Percentiles rank a stretch among this genome's conserved stretches.
Conservation (phyloP, 1,284 basidiomycete genomes). For the Caloboletus inedulis region DNA sequence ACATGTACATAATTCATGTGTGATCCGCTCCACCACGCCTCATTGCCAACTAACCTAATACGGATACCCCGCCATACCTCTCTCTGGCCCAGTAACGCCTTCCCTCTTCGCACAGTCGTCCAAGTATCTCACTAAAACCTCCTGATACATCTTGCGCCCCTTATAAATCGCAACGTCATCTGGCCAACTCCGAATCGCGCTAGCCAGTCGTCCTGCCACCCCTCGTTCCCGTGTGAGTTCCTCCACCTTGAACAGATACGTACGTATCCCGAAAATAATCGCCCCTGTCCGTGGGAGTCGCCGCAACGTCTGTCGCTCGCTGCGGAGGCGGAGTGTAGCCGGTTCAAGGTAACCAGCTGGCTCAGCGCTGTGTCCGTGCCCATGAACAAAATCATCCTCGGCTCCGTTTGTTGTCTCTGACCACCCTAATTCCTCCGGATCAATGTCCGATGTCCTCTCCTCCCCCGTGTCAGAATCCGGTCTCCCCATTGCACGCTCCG, state of each 20-base stretch:
- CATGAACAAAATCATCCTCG: conserved; percentile 52
- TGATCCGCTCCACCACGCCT: conserved; percentile 1
- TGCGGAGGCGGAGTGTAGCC: conserved; percentile 54
- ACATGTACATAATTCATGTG: not conserved
- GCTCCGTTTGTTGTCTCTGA: conserved; percentile 60
- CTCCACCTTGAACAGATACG: conserved; percentile 60
- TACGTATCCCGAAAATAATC: conserved; percentile 71
- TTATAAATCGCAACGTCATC: conserved; percentile 63
- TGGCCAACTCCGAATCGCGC: conserved; percentile 66
- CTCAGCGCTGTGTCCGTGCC: conserved; percentile 32
- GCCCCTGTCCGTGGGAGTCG: conserved; percentile 64
- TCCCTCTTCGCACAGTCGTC: conserved; percentile 41
- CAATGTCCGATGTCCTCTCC: conserved; percentile 32
- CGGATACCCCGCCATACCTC: conserved; percentile 9
- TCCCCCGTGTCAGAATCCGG: conserved; percentile 12
- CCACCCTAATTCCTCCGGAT: conserved; percentile 69
- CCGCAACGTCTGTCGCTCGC: conserved; percentile 71
- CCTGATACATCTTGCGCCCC: conserved; percentile 49
- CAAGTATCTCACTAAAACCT: conserved; percentile 44
- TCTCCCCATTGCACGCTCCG: not conserved
- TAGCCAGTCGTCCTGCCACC: conserved; percentile 64
- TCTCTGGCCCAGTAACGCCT: conserved; percentile 1
- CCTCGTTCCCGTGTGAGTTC: conserved; percentile 58
- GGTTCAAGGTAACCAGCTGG: conserved; percentile 32
- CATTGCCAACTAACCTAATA: conserved; percentile 11